These are phyloP conservation scores for Prunus armeniaca DNA, from an alignment of 306 rosid species.

Conservation along the genomic window DNA sequence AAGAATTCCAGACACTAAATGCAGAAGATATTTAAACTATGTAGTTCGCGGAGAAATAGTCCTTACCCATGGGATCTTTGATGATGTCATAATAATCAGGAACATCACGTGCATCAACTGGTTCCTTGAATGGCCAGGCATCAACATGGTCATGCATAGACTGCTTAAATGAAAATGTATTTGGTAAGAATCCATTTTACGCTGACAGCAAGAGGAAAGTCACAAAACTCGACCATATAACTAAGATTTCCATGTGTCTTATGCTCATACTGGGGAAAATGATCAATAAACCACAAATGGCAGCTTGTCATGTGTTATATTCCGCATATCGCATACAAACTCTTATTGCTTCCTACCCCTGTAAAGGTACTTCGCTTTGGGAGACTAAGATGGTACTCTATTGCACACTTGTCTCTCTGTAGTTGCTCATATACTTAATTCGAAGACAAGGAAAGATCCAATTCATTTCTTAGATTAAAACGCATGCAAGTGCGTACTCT, in stretches of 20 bases:
- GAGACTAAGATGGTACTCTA: background rate
- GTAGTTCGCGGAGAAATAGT: background rate
- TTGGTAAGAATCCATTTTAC: constrained; percentile 13
- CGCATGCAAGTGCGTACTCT: background rate
- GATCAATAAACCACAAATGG: background rate
- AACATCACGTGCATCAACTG: constrained; percentile 87
- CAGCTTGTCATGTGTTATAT: background rate
- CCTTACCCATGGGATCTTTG: constrained; percentile 93
- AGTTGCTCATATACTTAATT: background rate
- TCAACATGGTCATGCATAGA: constrained; percentile 79
- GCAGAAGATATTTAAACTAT: background rate
- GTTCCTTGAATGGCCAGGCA: constrained; percentile 98
- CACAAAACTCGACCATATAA: background rate
- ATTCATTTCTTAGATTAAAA: background rate
- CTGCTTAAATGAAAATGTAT: constrained; percentile 37
- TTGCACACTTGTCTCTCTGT: background rate
- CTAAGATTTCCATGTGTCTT: background rate
- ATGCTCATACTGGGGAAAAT: background rate
- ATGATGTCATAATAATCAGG: constrained; percentile 95
- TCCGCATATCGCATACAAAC: background rate
- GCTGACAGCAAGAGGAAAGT: background rate
- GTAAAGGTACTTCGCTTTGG: background rate
- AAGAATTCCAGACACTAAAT: background rate
- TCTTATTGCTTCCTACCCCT: background rate
- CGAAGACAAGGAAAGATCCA: background rate